Base-by-base conservation (phyloP, 225 moss, liverwort and hornwort genomes). In the Marchantia polymorpha region DNA sequence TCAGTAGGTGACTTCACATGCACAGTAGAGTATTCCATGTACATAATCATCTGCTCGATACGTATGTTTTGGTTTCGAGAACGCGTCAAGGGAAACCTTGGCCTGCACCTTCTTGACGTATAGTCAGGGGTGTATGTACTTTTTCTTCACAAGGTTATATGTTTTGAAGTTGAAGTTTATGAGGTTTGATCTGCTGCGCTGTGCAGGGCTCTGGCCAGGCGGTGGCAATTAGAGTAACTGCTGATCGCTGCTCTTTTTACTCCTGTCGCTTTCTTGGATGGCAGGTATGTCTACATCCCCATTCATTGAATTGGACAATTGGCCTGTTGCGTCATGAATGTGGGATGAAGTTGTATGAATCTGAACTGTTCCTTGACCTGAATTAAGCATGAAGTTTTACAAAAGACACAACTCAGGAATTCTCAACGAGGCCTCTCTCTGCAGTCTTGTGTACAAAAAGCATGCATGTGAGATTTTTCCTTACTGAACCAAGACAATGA, bases 241-340 rank as follows among this genome's bases (percentile, higher is more conserved):
- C 97, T 7, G 97, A 97, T 54, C 88, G 97, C 66, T 94, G 94
- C 79, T 93, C 97, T 27, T 94, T 97, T 79, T 97, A 97, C 75
- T 86, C 89, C 49, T 97, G 97, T 79, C 92, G 91, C 12, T 91
- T 97, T 64, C 73, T 97, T 19, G 97, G 97, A 6, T 97, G 94
- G 94, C 97, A 97, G 84, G 87, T 87, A 73, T 27, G 59, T 58
- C 13, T 52, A 58, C 0, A 59, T 54, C 9, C 72, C 8, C 23
- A 17, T 59, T 27, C 4, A 47, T 7, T 22, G 39, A 39, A 49
- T 10, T 50, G 70, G 49, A 16, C 60, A 23, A 49, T 26, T 15
- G 15, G 60, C 4, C 49, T 19, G 31, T 31, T 6, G 12, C 7
- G 17, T 60, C 66, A 66, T 9, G 27, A 26, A 25, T 3, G 0